A percentile compares a stretch with the other conserved stretches of the same genome.
These are phyloP conservation scores for Cubamyces lactineus DNA, from an alignment of 768 basidiomycete genomes.

Conservation along the genomic window DNA sequence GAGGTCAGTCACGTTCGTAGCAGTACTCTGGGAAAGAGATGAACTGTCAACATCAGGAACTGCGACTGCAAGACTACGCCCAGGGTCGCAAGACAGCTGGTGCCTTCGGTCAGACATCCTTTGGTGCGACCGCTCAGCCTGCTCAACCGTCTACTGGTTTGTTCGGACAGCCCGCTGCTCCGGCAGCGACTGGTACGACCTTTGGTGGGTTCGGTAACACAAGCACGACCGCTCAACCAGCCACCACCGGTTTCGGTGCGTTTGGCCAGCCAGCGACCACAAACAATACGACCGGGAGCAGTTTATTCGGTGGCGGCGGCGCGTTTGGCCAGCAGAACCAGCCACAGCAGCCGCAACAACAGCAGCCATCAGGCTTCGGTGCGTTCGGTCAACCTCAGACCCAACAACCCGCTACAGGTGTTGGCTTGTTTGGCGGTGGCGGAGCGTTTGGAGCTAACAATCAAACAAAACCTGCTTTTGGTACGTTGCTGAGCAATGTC, in stretches of 20 bases:
- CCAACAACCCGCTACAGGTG: slow-evolving; percentile 26
- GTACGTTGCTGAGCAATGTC: slow-evolving; percentile 38
- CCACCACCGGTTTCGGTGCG: slow-evolving; percentile 34
- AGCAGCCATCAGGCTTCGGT: slow-evolving; percentile 37
- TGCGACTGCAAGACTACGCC: slow-evolving; percentile 52
- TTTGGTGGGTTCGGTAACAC: slow-evolving; percentile 35
- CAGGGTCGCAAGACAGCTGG: slow-evolving; percentile 48
- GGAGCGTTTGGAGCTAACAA: slow-evolving; percentile 20
- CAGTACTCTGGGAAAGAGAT: slow-evolving; percentile 8
- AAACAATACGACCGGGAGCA: slow-evolving; percentile 13
- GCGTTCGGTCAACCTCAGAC: slow-evolving; percentile 42
- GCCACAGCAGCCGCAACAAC: slow-evolving; percentile 39
- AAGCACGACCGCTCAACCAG: slow-evolving; percentile 29
- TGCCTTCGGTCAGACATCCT: slow-evolving; percentile 39
- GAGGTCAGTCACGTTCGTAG: slow-evolving; percentile 34
- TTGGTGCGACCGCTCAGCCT: slow-evolving; percentile 35
- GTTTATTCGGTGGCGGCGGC: slow-evolving; percentile 32
- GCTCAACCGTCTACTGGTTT: slow-evolving; percentile 30
- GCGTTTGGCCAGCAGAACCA: slow-evolving; percentile 40
- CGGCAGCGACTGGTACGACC: slow-evolving; percentile 35
- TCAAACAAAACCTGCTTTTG: slow-evolving; percentile 39
- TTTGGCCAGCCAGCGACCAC: slow-evolving; percentile 35
- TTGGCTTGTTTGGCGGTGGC: slow-evolving; percentile 30
- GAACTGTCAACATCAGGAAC: slow-evolving; percentile 37
- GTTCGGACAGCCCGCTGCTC: slow-evolving; percentile 37